Conservation (phyloP, 2,329 filamentous ascomycete species). For the Graphilbum fragrans region DNA sequence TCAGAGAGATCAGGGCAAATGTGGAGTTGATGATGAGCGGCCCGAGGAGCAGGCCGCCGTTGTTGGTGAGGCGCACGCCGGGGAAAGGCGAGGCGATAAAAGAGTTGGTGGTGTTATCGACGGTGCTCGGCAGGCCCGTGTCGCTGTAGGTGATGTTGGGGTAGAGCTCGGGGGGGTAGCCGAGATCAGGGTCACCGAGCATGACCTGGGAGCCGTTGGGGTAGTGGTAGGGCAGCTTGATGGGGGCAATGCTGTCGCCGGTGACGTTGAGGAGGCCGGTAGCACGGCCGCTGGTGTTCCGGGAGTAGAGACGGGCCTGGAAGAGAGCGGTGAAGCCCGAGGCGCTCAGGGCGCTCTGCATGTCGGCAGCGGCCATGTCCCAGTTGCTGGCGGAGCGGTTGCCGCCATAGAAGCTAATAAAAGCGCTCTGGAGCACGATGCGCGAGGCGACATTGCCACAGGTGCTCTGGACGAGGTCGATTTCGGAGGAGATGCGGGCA, state of each 20-base stretch:
- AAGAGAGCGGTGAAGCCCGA: conserved; percentile 46
- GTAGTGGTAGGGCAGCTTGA: conserved; percentile 49
- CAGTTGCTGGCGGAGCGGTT: conserved; percentile 50
- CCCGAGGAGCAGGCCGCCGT: conserved; percentile 58
- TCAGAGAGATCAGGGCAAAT: conserved; percentile 69
- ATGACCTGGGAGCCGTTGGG: conserved; percentile 44
- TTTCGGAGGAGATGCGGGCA: conserved; percentile 64
- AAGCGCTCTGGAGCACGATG: conserved; percentile 42
- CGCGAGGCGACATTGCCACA: conserved; percentile 60
- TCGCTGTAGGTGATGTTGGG: conserved; percentile 62
- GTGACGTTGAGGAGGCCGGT: conserved; percentile 55
- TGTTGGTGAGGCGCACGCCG: conserved; percentile 34
- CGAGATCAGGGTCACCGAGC: conserved; percentile 50
- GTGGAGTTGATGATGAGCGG: conserved; percentile 61
- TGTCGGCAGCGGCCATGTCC: conserved; percentile 46
- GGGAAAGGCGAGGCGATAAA: conserved; percentile 36
- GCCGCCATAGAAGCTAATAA: conserved; percentile 38
- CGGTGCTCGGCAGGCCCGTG: conserved; percentile 26
- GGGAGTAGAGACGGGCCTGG: conserved; percentile 63
- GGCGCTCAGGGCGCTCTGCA: conserved; percentile 56
- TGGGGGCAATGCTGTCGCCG: conserved; percentile 28
- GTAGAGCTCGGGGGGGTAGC: conserved; percentile 62
- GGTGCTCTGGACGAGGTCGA: conserved; percentile 67
- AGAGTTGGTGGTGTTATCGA: conserved; percentile 26
- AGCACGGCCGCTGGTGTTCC: conserved; percentile 45